Base-by-base conservation (phyloP, 2,329 filamentous ascomycete genomes). In the Penicillium fuscoglaucum region DNA sequence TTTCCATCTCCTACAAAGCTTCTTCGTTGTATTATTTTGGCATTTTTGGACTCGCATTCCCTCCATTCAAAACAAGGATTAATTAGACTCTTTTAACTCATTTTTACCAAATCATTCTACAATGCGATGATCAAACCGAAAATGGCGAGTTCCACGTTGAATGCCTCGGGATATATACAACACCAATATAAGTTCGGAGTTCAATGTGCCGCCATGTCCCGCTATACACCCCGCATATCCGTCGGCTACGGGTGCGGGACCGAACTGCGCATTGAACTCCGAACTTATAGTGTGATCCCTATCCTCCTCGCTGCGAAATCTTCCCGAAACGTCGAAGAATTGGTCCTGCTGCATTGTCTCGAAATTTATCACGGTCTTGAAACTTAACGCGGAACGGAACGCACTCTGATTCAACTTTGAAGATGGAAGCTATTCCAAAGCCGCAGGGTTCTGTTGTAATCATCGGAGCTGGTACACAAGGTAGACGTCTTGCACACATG, bases 401-500 rank as follows among this genome's bases (percentile, higher is more conserved):
- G 7, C 15, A 15, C 19, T 19, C 28, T 33, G 7, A 12, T 24
- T 10, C 15, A 15, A 35, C 37, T 17, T 50, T 31, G 10, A 43
- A 49, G 10, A 55, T 55, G 52, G 44, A 40, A 50, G 44, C 7
- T 7, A 8, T 47, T 19, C 28, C 19, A 49, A 43, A 28, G 12
- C 44, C 52, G 6, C 33, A 31, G 6, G 52, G 52, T 6, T 55
- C 52, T 8, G 52, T 55, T 15, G 44, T 55, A 21, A 61, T 59
- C 21, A 48, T 74, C 7, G 73, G 73, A 9, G 73, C 72, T 26
- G 73, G 73, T 19, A 73, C 71, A 26, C 73, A 75, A 60, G 73
- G 73, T 5, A 63, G 71, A 54, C 66, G 73, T n/a, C 66, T 75
- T 19, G 73, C 73, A 40, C 73, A 70, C 45, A 75, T 75, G 73